Conservation (phyloP, 192 early-diverging fungal genomes). For the Podila minutissima region DNA sequence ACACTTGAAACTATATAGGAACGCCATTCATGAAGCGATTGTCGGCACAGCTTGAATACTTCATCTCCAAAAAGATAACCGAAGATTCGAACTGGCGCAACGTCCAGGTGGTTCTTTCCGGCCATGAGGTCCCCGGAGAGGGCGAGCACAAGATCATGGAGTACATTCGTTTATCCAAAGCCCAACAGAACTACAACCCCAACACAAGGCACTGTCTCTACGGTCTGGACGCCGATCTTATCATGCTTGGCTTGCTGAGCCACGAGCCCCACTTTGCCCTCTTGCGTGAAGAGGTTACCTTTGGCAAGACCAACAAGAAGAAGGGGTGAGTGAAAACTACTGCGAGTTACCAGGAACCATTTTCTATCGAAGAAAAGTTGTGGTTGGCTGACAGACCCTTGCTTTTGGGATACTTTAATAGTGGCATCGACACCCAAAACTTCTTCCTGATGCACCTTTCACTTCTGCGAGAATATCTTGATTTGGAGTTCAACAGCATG, state of each 20-base stretch:
- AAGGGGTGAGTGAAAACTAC: slow-evolving; percentile 36
- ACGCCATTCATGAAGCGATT: slow-evolving; percentile 96
- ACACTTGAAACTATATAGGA: slow-evolving; percentile 54
- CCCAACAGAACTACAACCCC: slow-evolving; percentile 83
- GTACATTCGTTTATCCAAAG: slow-evolving; percentile 89
- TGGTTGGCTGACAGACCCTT: background rate
- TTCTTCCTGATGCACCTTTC: slow-evolving; percentile 88
- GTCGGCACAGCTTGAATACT: slow-evolving; percentile 88
- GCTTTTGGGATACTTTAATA: slow-evolving; percentile 7
- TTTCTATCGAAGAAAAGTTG: background rate
- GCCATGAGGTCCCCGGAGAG: slow-evolving; percentile 95
- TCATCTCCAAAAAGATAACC: slow-evolving; percentile 87
- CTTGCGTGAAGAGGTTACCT: slow-evolving; percentile 94
- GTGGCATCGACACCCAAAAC: slow-evolving; percentile 61
- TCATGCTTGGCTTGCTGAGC: slow-evolving; percentile 94
- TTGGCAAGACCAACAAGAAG: slow-evolving; percentile 69
- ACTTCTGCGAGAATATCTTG: slow-evolving; percentile 91
- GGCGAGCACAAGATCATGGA: slow-evolving; percentile 99
- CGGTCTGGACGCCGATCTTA: slow-evolving; percentile 97
- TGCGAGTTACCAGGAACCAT: background rate
- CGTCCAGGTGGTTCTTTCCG: slow-evolving; percentile 93
- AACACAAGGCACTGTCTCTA: slow-evolving; percentile 96
- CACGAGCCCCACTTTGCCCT: slow-evolving; percentile 98
- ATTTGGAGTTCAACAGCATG: slow-evolving; percentile 81
- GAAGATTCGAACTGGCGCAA: slow-evolving; percentile 92